Evolutionary conservation across 1,284 basidiomycete genomes (phyloP).

Genomic region (Ganoderma lingzhi): DNA sequence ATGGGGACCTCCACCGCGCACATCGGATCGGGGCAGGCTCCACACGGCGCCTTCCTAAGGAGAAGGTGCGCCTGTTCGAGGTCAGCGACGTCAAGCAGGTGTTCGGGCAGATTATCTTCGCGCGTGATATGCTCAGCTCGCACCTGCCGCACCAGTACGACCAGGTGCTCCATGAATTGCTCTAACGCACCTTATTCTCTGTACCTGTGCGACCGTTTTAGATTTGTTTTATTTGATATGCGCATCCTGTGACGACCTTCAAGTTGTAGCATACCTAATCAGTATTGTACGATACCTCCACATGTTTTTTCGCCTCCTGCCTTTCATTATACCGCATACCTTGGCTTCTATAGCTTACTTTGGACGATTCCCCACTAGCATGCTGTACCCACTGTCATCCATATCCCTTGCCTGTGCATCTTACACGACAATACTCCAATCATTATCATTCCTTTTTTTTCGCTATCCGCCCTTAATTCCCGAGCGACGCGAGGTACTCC

Average conservation of each 20-base stretch:
- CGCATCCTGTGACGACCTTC: constrained; percentile 4
- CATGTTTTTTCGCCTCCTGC: not conserved
- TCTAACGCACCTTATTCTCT: constrained; percentile 22
- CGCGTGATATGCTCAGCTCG: constrained; percentile 78
- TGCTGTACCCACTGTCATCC: constrained; percentile 2
- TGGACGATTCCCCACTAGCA: not conserved
- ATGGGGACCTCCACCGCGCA: constrained; percentile 67
- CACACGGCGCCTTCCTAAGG: constrained; percentile 31
- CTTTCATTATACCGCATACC: constrained; percentile 15
- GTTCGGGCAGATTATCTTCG: constrained; percentile 84
- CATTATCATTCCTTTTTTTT: not conserved
- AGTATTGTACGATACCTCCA: constrained; percentile 27
- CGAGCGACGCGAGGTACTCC: constrained; percentile 40
- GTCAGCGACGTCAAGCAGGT: constrained; percentile 77
- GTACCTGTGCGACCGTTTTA: not conserved
- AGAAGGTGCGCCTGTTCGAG: constrained; percentile 73
- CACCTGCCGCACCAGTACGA: constrained; percentile 56
- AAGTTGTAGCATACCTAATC: constrained; percentile 29
- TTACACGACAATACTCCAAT: constrained; percentile 2
- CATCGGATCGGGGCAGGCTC: constrained; percentile 45
- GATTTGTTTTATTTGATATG: not conserved
- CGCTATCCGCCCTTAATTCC: constrained; percentile 2
- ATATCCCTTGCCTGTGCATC: constrained; percentile 4
- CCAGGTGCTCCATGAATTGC: constrained; percentile 68
- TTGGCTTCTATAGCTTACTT: not conserved